These are phyloP conservation scores for Vigna reflexopilosa DNA, from an alignment of 306 rosid genomes.

Conservation along the genomic window DNA sequence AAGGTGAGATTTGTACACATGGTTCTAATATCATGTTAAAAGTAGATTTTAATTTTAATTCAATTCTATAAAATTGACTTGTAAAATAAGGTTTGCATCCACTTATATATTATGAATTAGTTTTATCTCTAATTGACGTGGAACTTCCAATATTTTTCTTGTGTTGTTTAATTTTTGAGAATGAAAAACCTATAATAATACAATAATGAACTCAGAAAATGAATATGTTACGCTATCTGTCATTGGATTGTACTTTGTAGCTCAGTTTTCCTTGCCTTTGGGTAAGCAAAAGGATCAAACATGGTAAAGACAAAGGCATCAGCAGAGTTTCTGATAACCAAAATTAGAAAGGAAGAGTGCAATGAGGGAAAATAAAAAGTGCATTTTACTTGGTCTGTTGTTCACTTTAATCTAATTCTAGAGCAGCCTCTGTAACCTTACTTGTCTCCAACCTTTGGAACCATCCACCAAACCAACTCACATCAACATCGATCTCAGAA, in stretches of 20 bases:
- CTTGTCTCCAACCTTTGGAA: background rate
- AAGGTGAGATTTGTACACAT: too few relatives aligned
- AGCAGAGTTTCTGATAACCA: background rate
- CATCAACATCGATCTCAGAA: background rate
- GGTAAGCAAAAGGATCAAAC: constrained; percentile 24
- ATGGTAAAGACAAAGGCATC: background rate
- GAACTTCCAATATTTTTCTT: too few relatives aligned
- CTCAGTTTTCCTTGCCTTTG: constrained; percentile 19
- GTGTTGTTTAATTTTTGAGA: background rate
- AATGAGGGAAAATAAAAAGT: background rate
- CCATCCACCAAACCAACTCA: too few relatives aligned
- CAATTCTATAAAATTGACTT: too few relatives aligned
- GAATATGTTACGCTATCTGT: background rate
- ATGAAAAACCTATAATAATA: constrained; percentile 9
- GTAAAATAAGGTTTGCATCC: too few relatives aligned
- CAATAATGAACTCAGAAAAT: background rate
- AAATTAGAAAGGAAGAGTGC: background rate
- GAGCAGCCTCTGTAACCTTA: background rate
- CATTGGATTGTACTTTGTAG: background rate
- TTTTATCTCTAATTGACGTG: too few relatives aligned
- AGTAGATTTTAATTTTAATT: too few relatives aligned
- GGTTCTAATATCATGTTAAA: too few relatives aligned
- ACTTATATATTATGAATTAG: too few relatives aligned
- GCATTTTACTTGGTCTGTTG: background rate
- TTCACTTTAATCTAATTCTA: background rate